These are phyloP conservation scores for Mallotus nudiflorus DNA, from an alignment of 345 rosid species.

Conservation along the genomic window DNA sequence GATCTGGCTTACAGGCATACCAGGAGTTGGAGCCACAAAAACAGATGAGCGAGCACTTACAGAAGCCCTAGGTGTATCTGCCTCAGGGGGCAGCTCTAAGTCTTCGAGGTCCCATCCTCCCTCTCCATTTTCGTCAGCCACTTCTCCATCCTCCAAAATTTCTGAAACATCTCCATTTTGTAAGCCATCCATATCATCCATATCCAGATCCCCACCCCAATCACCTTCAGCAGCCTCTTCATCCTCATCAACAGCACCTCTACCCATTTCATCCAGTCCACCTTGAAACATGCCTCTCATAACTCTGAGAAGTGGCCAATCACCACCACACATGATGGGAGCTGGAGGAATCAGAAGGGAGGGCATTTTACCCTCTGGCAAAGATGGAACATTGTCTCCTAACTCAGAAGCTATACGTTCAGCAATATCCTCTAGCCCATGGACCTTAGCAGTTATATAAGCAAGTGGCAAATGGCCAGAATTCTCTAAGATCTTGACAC, in stretches of 20 bases:
- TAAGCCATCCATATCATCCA: constrained; percentile 62
- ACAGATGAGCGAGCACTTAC: constrained; percentile 55
- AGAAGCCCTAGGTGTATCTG: constrained; percentile 69
- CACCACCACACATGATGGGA: constrained; percentile 78
- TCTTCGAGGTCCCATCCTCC: constrained; percentile 97
- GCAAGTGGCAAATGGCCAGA: constrained; percentile 93
- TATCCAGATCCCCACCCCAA: constrained; percentile 87
- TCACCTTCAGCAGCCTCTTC: constrained; percentile 73
- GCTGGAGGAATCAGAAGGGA: constrained; percentile 80
- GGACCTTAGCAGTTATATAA: constrained; percentile 74
- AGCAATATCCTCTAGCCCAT: constrained; percentile 72
- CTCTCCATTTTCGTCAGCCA: constrained; percentile 62
- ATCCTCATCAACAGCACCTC: constrained; percentile 61
- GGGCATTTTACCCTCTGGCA: constrained; percentile 68
- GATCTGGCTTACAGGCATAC: constrained; percentile 86
- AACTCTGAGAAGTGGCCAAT: constrained; percentile 97
- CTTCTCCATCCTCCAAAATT: constrained; percentile 66
- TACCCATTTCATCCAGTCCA: constrained; percentile 60
- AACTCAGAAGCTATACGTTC: constrained; percentile 68
- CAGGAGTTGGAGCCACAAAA: constrained; percentile 83
- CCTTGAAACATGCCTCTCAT: constrained; percentile 94
- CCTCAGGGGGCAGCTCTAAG: constrained; percentile 86
- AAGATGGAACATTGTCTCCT: constrained; percentile 68
- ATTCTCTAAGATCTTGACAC: constrained; percentile 82
- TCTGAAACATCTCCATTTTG: constrained; percentile 60